phyloP scores from a whole-genome alignment of 2,329 filamentous ascomycete species.

The Epichloe amarillans region DNA sequence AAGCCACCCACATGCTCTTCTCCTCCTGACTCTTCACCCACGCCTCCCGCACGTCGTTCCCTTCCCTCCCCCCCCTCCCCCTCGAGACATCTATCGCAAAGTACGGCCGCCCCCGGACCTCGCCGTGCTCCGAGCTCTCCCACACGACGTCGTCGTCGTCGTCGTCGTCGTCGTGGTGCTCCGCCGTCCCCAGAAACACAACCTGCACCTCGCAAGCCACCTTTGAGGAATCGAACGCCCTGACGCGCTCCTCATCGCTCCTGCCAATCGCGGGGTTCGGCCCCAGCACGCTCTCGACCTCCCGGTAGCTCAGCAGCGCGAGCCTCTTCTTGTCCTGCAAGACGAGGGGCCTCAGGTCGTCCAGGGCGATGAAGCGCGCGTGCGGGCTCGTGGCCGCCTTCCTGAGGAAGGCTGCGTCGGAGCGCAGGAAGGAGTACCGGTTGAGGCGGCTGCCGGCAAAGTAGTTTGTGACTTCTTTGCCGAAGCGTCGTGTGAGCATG shows the following conservation, averaged over 20 bases:
- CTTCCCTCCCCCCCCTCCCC: slow-evolving; percentile 39
- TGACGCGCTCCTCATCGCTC: slow-evolving; percentile 59
- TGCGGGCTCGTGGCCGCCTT: slow-evolving; percentile 51
- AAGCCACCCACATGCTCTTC: slow-evolving; percentile 51
- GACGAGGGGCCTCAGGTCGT: slow-evolving; percentile 63
- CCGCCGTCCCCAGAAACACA: slow-evolving; percentile 76
- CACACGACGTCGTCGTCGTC: not conserved
- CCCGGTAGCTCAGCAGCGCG: slow-evolving; percentile 53
- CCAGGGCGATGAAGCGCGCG: slow-evolving; percentile 64
- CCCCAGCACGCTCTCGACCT: slow-evolving; percentile 59
- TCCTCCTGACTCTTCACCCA: slow-evolving; percentile 28
- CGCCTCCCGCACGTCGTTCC: slow-evolving; percentile 47
- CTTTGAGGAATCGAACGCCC: slow-evolving; percentile 63
- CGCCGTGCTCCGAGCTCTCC: slow-evolving; percentile 34
- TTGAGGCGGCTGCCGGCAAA: slow-evolving; percentile 69
- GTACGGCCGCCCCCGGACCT: slow-evolving; percentile 67
- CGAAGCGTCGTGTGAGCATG: slow-evolving; percentile 66
- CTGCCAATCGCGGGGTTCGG: slow-evolving; percentile 50
- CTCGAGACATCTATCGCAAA: slow-evolving; percentile 87
- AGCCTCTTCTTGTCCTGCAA: slow-evolving; percentile 37
- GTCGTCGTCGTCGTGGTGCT: slow-evolving; percentile 20
- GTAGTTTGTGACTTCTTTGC: slow-evolving; percentile 71
- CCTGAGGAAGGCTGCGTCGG: slow-evolving; percentile 56
- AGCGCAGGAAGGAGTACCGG: slow-evolving; percentile 64
- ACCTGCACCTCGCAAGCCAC: slow-evolving; percentile 50